phyloP scores from a whole-genome alignment of 176 grass and related monocot species.

The Phoenix roebelenii region DNA sequence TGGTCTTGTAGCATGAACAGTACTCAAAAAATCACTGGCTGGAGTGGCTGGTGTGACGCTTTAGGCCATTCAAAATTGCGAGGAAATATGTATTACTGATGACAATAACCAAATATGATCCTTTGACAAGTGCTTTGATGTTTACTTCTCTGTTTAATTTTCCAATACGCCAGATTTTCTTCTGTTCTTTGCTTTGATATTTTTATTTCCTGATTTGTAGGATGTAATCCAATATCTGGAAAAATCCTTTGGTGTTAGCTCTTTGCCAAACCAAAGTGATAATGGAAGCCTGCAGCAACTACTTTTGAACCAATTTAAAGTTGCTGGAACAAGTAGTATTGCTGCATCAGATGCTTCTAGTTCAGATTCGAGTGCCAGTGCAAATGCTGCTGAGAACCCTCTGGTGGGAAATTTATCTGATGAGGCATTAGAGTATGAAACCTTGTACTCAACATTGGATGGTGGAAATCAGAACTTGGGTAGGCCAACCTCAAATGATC shows the following conservation, averaged over 20 bases:
- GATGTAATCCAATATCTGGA: constrained; percentile 96
- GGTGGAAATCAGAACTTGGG: constrained; percentile 43
- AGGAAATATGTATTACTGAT: no score
- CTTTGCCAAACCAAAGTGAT: constrained; percentile 45
- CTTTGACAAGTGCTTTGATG: no score
- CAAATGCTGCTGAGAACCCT: constrained; percentile 34
- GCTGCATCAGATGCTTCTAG: constrained; percentile 41
- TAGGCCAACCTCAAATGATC: constrained; percentile 45
- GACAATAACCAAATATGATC: no score
- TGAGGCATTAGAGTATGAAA: constrained; percentile 73
- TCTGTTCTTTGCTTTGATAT: background rate
- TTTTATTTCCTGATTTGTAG: constrained; percentile 34
- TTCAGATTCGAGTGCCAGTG: constrained; percentile 20
- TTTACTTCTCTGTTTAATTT: background rate
- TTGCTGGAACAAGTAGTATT: constrained; percentile 35
- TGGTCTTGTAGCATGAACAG: no score
- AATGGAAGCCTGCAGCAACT: constrained; percentile 57
- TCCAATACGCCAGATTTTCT: background rate
- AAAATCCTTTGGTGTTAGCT: constrained; percentile 83
- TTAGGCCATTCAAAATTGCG: no score
- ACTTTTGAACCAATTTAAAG: constrained; percentile 30
- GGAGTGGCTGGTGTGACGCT: no score
- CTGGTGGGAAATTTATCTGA: constrained; percentile 50
- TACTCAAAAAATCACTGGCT: no score
- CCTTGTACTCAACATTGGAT: constrained; percentile 58